Base-by-base conservation (phyloP, 441 rosid species). In the Jatropha podagrica region DNA sequence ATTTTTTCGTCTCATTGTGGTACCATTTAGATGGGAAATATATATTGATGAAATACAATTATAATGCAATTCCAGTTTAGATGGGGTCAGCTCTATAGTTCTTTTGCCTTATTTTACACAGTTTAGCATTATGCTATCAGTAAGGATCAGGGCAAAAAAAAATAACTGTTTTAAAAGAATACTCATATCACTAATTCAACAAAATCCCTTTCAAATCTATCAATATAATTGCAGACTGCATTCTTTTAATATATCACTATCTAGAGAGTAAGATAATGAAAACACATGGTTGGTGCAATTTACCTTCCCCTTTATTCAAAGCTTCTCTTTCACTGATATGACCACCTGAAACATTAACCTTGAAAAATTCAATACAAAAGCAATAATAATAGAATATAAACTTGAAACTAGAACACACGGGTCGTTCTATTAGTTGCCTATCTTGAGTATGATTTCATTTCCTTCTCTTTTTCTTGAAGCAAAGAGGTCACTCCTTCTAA, bases 251-350 rank as follows among this genome's bases (percentile, higher is more conserved):
- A 10, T 17, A 54, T 52, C 18, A 9, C 4, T 2, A 62, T 40
- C 26, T 49, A 51, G 27, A 69, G 52, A 76, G 48, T 0, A 55
- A 59, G 72, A 38, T 41, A 15, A 73, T 40, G 18, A 26, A 37
- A 69, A n/a, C n/a, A 27, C 32, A 44, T 13, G 40, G 26, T 27
- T 65, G 20, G 13, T 48, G n/a, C 13, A 12, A 63, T 68, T 79
- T 74, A 89, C 94, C 94, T 82, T 83, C 88, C 69, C 74, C 41
- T 78, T 79, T 83, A 74, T 85, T 87, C 17, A 77, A 56, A 61
- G 85, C 86, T 77, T 83, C 86, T 71, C 81, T 83, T 68, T 78
- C 84, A 56, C 77, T 62, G 60, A 64, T 69, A 49, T 49, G 82
- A 66, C 77, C 68, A 69, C 90, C 91, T 88, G 85, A 10, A 64